Base-by-base conservation (phyloP, 148 eudicot genomes). In the Rhododendron williamsianum region DNA sequence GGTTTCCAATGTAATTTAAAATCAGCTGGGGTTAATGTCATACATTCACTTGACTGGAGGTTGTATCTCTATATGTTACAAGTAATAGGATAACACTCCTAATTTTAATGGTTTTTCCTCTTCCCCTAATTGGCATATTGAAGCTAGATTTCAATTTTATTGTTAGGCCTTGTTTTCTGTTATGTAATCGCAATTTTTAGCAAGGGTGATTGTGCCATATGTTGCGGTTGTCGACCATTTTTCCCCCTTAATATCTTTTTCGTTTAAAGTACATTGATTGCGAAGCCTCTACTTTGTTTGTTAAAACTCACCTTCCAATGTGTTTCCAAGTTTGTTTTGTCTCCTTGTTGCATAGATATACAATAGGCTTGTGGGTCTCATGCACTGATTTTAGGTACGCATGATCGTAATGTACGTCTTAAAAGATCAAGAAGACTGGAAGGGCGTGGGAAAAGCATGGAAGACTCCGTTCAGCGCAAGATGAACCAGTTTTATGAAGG, bases 401-500 rank as follows among this genome's bases (percentile, higher is more conserved):
- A 84, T 81, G 88, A 89, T 60, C 86, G 97, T 69, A 92, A 81
- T 87, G 89, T 81, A 81, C 92, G 92, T 46, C 92, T 89, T n/a
- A 94, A 88, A 92, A 90, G 91, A 90, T 60, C 92, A 81, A 92
- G 90, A 84, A 93, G 93, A 89, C 73, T 88, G 78, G 99, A 96
- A 87, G 99, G 99, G 85, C 87, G 97, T 85, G 90, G 92, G 83
- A 96, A 90, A 91, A 96, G 99, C 85, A 93, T 94, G 97, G 99
- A 96, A 85, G 99, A 96, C 89, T 93, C 99, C 1, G 97, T 96
- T 82, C 87, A 96, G 84, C 93, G 99, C 38, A 96, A 95, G 87
- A 91, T 96, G 98, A 98, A 96, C 86, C 94, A 94, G 86, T 96
- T 96, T 78, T 96, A 95, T 93, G 99, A 96, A 93, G 99, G 99